phyloP scores from a whole-genome alignment of 345 rosid genomes.

The Chamaenerion angustifolium region DNA sequence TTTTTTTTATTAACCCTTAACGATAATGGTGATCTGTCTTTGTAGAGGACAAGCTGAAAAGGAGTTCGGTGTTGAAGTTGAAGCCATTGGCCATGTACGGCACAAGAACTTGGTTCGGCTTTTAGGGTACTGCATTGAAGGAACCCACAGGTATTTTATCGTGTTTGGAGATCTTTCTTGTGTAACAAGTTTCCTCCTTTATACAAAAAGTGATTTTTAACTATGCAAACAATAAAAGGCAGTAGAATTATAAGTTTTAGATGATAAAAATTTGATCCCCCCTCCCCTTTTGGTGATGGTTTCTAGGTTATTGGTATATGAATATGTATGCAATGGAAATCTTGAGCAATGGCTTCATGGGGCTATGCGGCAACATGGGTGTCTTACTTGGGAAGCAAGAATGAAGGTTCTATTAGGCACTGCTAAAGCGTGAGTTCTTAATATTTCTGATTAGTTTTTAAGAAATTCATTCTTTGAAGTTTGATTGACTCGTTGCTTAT shows the following conservation, averaged over 20 bases:
- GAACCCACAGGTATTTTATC: conserved; percentile 62
- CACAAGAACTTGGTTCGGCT: conserved; percentile 95
- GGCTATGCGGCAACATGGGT: conserved; percentile 55
- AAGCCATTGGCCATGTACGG: conserved; percentile 91
- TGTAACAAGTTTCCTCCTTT: neutral
- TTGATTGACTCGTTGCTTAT: conserved; percentile 6
- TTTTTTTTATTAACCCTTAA: too few relatives aligned
- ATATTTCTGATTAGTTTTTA: conserved; percentile 1
- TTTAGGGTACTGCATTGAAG: conserved; percentile 92
- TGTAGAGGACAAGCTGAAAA: conserved; percentile 90
- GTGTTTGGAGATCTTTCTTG: too few relatives aligned
- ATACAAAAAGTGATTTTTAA: neutral
- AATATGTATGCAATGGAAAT: conserved; percentile 86
- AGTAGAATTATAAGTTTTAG: neutral
- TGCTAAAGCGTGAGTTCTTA: conserved; percentile 71
- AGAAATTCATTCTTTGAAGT: conserved; percentile 1
- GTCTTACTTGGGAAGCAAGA: conserved; percentile 91
- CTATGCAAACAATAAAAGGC: neutral
- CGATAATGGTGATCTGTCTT: neutral
- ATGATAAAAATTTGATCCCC: neutral
- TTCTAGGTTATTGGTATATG: conserved; percentile 67
- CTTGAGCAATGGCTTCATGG: conserved; percentile 96
- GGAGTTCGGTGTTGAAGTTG: conserved; percentile 94
- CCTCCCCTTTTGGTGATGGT: neutral
- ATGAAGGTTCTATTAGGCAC: conserved; percentile 79